These are phyloP conservation scores for Dictyostelium brefeldianum DNA, from an alignment of 78 protist species.

Conservation along the genomic window DNA sequence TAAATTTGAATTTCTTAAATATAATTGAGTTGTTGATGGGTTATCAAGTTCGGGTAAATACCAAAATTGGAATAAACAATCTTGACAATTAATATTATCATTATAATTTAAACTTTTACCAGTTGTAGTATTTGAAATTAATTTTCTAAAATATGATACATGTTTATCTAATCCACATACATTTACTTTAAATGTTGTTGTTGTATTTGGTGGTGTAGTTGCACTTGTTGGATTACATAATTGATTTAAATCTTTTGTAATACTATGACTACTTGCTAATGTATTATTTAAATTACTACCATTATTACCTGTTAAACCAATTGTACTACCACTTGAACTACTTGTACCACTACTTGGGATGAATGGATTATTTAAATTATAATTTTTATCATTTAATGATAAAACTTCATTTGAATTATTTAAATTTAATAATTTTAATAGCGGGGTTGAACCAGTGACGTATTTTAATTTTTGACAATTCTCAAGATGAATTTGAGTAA, in stretches of 20 bases:
- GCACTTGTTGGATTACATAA: background rate
- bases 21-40: background rate
- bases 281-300: background rate
- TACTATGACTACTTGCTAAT: background rate
- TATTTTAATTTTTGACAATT: background rate
- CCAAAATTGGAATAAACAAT: background rate
- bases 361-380: background rate
- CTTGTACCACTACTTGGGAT: background rate
- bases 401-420: background rate
- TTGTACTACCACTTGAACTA: background rate
- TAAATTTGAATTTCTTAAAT: background rate
- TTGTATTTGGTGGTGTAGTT: background rate
- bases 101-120: background rate
- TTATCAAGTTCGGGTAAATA: background rate
- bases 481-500: background rate
- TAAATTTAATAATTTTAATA: background rate
- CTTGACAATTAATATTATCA: background rate
- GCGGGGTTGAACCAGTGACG: background rate
- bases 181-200: background rate
- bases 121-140: background rate
- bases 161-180: conserved; percentile 13
- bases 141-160: background rate
- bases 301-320: background rate
- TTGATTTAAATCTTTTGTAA: too few species aligned
- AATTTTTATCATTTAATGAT: background rate